phyloP scores from a whole-genome alignment of 306 rosid species.

The Lithocarpus polystachyus region DNA sequence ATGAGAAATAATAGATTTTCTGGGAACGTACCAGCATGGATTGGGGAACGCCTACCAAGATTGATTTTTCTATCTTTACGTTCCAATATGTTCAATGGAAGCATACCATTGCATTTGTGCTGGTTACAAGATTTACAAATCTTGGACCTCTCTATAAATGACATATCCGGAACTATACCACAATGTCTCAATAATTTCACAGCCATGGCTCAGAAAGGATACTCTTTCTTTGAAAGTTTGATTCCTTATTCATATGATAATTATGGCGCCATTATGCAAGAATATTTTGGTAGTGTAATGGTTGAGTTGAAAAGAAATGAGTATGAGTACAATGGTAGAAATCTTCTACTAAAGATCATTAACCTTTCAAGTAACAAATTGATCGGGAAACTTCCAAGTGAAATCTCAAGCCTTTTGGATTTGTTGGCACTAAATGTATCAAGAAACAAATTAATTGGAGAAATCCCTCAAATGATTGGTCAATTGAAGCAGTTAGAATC shows the following conservation, averaged over 20 bases:
- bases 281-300: neutral
- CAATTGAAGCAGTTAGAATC: neutral
- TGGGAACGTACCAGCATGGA: conserved; percentile 28
- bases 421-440: too few species aligned
- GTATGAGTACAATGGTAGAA: neutral
- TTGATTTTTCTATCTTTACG: conserved; percentile 12
- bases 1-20: conserved; percentile 22
- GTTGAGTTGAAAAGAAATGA: neutral
- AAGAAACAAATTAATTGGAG: neutral
- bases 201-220: neutral
- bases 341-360: neutral
- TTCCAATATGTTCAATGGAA: conserved; percentile 6
- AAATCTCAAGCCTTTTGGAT: too few species aligned
- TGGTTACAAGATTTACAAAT: neutral
- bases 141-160: conserved; percentile 11
- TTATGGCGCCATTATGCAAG: rapidly evolving
- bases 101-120: conserved; percentile 22
- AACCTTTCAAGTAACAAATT: neutral
- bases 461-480: neutral
- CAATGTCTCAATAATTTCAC: conserved; percentile 6
- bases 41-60: neutral
- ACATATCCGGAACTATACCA: neutral
- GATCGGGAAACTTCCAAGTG: too few species aligned
- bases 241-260: neutral
- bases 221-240: rapidly evolving